phyloP scores from a whole-genome alignment of 164 flowering plant genomes.

The Chloranthus sessilifolius region DNA sequence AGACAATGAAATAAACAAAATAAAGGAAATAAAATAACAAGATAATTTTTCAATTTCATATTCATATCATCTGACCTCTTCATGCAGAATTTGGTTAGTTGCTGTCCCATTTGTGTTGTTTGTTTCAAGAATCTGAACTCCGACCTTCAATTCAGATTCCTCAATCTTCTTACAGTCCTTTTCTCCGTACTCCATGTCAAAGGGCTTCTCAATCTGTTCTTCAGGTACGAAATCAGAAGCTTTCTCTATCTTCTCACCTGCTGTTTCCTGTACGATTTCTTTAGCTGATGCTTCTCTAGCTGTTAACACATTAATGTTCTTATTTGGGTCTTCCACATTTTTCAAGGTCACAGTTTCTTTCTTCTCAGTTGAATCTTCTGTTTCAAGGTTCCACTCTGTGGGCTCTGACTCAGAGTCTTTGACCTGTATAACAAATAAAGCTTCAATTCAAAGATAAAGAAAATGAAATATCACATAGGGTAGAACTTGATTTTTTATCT shows the following conservation, averaged over 20 bases:
- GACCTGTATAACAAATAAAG: slow-evolving; percentile 14
- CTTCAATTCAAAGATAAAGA: neutral
- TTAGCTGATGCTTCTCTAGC: slow-evolving; percentile 11
- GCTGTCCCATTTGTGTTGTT: neutral
- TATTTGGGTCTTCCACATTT: slow-evolving; percentile 11
- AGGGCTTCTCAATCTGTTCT: too few species aligned
- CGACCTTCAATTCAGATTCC: neutral
- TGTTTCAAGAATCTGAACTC: neutral
- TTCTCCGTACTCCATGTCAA: neutral
- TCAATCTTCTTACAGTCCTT: neutral
- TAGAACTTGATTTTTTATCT: too few species aligned
- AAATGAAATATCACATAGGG: too few species aligned
- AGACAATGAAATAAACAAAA: too few species aligned
- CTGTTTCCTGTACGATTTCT: slow-evolving; percentile 11
- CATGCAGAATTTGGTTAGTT: neutral
- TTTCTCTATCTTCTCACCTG: neutral
- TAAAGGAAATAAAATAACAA: too few species aligned
- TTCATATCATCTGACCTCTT: neutral
- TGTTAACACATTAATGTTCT: slow-evolving; percentile 1
- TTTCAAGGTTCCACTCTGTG: slow-evolving; percentile 6
- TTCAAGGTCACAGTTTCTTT: slow-evolving; percentile 8
- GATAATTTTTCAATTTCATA: too few species aligned
- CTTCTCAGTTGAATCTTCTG: slow-evolving; percentile 10
- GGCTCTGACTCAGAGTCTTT: slow-evolving; percentile 8
- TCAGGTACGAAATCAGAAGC: neutral